Base-by-base conservation (phyloP, 2,329 filamentous ascomycete genomes). In the Xylariomycetidae sp. region DNA sequence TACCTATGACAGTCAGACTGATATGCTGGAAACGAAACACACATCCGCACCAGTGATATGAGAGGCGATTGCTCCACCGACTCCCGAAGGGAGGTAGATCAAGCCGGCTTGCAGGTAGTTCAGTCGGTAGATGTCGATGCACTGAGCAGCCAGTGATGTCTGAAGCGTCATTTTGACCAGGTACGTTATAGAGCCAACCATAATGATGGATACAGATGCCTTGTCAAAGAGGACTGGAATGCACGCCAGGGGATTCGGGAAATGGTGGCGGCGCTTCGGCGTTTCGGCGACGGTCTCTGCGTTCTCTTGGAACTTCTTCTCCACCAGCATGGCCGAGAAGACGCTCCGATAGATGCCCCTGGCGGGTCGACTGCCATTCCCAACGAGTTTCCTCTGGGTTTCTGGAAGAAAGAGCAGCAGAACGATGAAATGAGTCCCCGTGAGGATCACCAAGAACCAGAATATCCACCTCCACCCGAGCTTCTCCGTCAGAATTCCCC, bases 191-290 rank as follows among this genome's bases (percentile, higher is more conserved):
- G 42, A 31, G n/a, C 32, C 30, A 3, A 45, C 28, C 9, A 46
- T 10, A 12, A 46, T 44, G n/a, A 40, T 22, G 4, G 31, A 27
- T 4, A 31, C 6, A 4, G 26, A 34, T 12, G 16, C 23, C 13
- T 23, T 25, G 5, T 36, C 5, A 12, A 35, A 26, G 11, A 38
- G 38, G 4, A 48, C 28, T 10, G 30, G 20, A 4, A 48, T 30
- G 19, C 36, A 41, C 4, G 25, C 34, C 12, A 48, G 29, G 9
- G 42, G 45, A 17, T 48, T 48, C 3, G 45, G 37, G 18, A 34
- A 32, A 16, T 20, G 26, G 20, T 22, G 20, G 10, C 23, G 3
- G 14, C 23, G 28, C 27, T 16, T 20, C 27, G 26, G 13, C 14
- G 15, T 15, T 13, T 16, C 14, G 9, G 13, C 18, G 5, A 18